Conservation (phyloP, 495 filamentous ascomycete species). For the Xanthoparmelia taractica region DNA sequence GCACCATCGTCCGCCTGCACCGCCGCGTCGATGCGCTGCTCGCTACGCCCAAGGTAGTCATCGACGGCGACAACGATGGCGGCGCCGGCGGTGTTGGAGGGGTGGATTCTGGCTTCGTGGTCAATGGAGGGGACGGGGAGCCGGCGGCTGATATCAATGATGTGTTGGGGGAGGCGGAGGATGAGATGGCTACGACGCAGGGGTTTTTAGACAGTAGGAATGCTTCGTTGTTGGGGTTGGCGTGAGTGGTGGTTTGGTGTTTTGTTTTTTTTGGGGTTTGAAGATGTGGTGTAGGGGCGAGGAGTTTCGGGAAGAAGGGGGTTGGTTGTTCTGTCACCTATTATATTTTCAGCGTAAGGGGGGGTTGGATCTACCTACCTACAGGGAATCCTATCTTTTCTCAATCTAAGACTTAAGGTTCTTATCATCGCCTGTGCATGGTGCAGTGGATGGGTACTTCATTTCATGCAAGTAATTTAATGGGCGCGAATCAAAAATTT, state of each 20-base stretch:
- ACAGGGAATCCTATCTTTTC: no score
- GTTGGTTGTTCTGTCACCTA: no score
- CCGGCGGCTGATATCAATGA: conserved; percentile 35
- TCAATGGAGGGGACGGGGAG: conserved; percentile 33
- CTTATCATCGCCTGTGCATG: no score
- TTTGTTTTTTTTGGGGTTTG: not conserved
- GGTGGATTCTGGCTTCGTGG: conserved; percentile 38
- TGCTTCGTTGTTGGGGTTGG: conserved; percentile 16
- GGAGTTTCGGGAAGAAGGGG: no score
- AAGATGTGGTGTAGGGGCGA: not conserved
- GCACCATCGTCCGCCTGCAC: conserved; percentile 66
- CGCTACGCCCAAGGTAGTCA: no score
- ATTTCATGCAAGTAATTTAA: no score
- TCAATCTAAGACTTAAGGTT: no score
- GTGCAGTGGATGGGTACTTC: no score
- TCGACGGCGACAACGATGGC: conserved; percentile 35
- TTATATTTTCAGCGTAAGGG: no score
- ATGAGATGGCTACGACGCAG: conserved; percentile 19
- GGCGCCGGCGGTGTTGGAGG: conserved; percentile 38
- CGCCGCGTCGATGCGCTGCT: conserved; percentile 70
- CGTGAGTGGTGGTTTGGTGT: not conserved
- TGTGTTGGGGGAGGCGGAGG: conserved; percentile 40
- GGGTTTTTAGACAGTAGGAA: conserved; percentile 16
- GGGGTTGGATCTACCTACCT: no score
- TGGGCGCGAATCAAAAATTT: no score